Conservation (phyloP, 371 early-diverging fungal genomes). For the Saksenaea oblongispora region DNA sequence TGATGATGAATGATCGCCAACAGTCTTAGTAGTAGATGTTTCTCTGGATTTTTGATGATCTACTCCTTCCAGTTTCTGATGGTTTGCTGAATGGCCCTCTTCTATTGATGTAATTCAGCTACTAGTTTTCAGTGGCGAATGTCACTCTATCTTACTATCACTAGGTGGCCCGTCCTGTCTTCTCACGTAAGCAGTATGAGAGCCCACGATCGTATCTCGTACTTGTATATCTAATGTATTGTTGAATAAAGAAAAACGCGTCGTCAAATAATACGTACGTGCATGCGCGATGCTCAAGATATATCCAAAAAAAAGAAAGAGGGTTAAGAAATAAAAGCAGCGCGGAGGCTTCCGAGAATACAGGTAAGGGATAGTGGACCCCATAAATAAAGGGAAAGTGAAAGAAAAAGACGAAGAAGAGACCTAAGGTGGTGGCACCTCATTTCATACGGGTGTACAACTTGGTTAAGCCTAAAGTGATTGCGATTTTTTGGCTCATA, state of each 20-base stretch:
- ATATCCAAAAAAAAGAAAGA: not conserved
- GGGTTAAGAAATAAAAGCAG: not conserved
- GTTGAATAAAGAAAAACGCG: not conserved
- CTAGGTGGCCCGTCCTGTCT: not conserved
- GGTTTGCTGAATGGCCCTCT: too few relatives aligned
- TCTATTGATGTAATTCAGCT: too few relatives aligned
- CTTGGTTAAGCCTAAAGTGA: constrained; percentile 9
- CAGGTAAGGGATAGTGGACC: not conserved
- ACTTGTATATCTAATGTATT: not conserved
- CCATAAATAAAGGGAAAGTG: not conserved
- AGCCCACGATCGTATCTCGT: too few relatives aligned
- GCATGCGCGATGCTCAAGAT: not conserved
- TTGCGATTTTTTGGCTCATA: not conserved
- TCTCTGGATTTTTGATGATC: too few relatives aligned
- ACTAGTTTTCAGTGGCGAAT: not conserved
- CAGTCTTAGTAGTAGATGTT: too few relatives aligned
- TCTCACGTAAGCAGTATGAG: not conserved
- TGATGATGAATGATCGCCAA: too few relatives aligned
- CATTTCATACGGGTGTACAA: constrained; percentile 10
- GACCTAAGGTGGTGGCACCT: not conserved
- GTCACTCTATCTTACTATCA: not conserved
- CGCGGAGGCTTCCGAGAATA: not conserved
- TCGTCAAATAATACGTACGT: not conserved
- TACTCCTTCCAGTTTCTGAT: too few relatives aligned
- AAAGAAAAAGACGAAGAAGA: not conserved